Conservation (phyloP, 2,329 filamentous ascomycete genomes). For the Ceratocystis colombiana region DNA sequence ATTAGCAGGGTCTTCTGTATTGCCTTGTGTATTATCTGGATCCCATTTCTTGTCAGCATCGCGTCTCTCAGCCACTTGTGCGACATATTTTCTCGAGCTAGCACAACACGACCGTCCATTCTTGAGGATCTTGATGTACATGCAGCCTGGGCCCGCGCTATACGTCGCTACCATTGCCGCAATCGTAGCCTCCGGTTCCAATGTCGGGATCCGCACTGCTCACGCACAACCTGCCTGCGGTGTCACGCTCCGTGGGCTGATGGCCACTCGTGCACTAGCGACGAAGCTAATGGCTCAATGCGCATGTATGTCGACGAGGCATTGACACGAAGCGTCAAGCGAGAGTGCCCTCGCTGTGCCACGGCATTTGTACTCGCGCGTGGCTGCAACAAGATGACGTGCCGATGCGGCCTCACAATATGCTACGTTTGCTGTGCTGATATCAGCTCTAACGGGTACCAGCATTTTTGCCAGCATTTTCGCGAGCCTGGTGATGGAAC, state of each 20-base stretch:
- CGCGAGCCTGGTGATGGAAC: slow-evolving; percentile 56
- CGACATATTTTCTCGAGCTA: neutral
- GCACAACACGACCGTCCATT: neutral
- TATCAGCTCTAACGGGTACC: slow-evolving; percentile 65
- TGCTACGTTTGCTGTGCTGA: slow-evolving; percentile 90
- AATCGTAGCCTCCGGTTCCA: slow-evolving; percentile 65
- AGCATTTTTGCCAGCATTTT: slow-evolving; percentile 95
- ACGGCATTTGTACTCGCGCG: slow-evolving; percentile 86
- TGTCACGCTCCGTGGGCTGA: slow-evolving; percentile 79
- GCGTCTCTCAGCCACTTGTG: neutral
- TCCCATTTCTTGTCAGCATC: neutral
- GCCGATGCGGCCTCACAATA: slow-evolving; percentile 94
- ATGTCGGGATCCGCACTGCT: slow-evolving; percentile 62
- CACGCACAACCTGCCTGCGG: slow-evolving; percentile 62
- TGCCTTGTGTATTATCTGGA: neutral
- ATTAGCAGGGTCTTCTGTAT: neutral
- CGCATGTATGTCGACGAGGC: slow-evolving; percentile 80
- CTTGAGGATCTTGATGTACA: slow-evolving; percentile 28
- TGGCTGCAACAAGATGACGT: slow-evolving; percentile 95
- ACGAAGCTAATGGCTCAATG: slow-evolving; percentile 58
- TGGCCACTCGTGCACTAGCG: slow-evolving; percentile 83
- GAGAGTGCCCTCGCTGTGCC: slow-evolving; percentile 84
- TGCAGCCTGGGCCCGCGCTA: slow-evolving; percentile 46
- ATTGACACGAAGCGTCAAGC: slow-evolving; percentile 87
- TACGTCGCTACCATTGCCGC: slow-evolving; percentile 58